Base-by-base conservation (phyloP, 371 early-diverging fungal species). In the Caulochytrium protostelioides region DNA sequence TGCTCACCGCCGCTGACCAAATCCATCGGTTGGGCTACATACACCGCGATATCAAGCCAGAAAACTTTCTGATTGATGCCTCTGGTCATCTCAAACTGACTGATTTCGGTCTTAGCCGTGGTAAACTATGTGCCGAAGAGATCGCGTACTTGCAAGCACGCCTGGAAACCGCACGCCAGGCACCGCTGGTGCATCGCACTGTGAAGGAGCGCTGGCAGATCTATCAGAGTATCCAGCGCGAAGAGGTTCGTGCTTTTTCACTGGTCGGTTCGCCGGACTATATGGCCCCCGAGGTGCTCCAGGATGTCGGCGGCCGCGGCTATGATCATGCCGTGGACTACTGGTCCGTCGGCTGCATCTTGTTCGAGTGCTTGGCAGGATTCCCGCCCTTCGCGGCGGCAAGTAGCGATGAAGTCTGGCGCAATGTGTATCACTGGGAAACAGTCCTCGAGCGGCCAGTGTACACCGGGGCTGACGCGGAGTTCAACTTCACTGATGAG, bases 51-150 rank as follows among this genome's bases (percentile, higher is more conserved):
- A 54, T 85, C 24, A 86, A 85, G 54, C 84, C 86, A 0, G 84
- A 85, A 46, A 87, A 87, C 61, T 72, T 84, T 39, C 44, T 87
- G 35, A 67, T 87, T 20, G 79, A 77, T 39, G 62, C 53, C 0
- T 41, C 39, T 17, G 75, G 74, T 2, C 79, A 82, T 46, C 49
- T 83, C 37, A 79, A 77, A 47, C 54, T 83, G 21, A 81, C 81
- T 10, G 94, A 92, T 52, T 92, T 92, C 64, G 91, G 94, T 1
- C 63, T 89, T 30, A 73, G 79, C 15, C 76, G 80, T 25, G 83
- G 82, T 10, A 50, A 54, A 14, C 44, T 79, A 29, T 72, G 73
- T 34, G 51, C 62, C 6, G 56, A 59, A 12, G 37, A 64, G 28
- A 57, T 79, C 7, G 67, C 21, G 16, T 22, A 9, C 10, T 36